Conservation (phyloP, 2,329 filamentous ascomycete species). For the Trichophyton verrucosum region DNA sequence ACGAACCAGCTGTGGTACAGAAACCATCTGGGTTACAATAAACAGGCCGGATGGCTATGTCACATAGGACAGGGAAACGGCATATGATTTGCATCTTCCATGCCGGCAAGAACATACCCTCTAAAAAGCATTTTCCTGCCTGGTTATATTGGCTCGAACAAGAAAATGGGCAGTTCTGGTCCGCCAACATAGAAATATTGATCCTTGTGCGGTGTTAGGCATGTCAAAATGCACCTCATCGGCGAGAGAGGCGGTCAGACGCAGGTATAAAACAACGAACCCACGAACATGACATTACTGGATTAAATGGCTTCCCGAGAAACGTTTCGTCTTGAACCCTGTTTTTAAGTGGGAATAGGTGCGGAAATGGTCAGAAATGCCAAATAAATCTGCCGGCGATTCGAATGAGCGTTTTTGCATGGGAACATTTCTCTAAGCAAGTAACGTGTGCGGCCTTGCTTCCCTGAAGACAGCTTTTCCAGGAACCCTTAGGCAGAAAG, state of each 20-base stretch:
- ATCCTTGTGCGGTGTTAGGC: neutral
- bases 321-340: neutral
- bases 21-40: neutral
- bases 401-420: neutral
- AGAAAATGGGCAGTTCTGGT: neutral
- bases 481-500: neutral
- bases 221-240: neutral
- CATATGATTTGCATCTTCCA: neutral
- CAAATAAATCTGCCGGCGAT: neutral
- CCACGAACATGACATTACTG: neutral
- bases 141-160: neutral
- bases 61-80: neutral
- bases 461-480: neutral
- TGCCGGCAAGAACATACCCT: neutral
- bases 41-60: neutral
- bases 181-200: neutral
- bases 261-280: neutral
- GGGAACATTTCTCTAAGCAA: neutral
- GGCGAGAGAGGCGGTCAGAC: neutral
- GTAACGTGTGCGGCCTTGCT: neutral
- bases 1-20: neutral
- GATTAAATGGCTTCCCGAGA: neutral
- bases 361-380: neutral
- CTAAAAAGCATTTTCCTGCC: neutral
- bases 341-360: neutral